These are phyloP conservation scores for Penicillium cataractarum DNA, from an alignment of 495 filamentous ascomycete species.

Conservation along the genomic window DNA sequence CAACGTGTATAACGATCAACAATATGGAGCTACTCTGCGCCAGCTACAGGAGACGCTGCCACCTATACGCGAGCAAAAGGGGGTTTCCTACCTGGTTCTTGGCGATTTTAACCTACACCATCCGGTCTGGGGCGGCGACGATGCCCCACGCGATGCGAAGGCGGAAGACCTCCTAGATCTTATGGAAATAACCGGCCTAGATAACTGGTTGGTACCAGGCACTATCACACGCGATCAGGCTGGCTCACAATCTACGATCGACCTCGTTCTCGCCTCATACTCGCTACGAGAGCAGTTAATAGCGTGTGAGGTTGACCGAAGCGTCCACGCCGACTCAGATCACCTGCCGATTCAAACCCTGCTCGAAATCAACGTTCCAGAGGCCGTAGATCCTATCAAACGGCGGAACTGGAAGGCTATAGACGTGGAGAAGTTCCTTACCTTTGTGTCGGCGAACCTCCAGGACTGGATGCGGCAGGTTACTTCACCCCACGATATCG, in stretches of 20 bases:
- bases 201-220: not conserved
- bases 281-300: not conserved
- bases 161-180: slow-evolving; percentile 5
- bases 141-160: not conserved
- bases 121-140: slow-evolving; percentile 7
- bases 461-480: too few species aligned
- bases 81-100: not conserved
- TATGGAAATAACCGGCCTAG: not conserved
- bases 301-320: too few species aligned
- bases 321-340: too few species aligned
- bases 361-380: not conserved
- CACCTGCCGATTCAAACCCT: not conserved
- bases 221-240: not conserved
- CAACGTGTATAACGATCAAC: slow-evolving; percentile 11
- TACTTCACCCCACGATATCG: too few species aligned
- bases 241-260: not conserved
- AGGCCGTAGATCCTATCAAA: not conserved
- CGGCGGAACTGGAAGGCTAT: not conserved
- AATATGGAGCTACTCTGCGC: not conserved
- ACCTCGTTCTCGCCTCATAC: not conserved
- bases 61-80: not conserved
- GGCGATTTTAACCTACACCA: too few species aligned
- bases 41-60: not conserved
- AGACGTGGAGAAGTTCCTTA: not conserved
- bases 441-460: too few species aligned